Percentiles rank a stretch among this genome's conserved stretches.
These are phyloP conservation scores for Didymella glomerata DNA, from an alignment of 2,329 filamentous ascomycete genomes.

Conservation along the genomic window DNA sequence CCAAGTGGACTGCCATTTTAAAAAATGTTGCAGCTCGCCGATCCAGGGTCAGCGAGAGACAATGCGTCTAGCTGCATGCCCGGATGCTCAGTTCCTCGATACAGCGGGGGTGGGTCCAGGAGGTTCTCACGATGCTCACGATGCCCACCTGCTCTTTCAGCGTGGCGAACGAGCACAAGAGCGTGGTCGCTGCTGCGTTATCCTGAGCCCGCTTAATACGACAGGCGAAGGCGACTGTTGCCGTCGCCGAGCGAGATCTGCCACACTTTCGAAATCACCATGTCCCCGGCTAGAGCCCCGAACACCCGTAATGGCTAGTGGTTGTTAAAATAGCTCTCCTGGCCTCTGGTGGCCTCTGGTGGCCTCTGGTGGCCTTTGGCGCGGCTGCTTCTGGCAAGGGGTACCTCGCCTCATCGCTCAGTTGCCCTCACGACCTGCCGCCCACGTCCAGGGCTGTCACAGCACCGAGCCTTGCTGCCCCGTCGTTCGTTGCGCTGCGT, in stretches of 20 bases:
- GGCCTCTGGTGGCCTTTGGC: conserved; percentile 11
- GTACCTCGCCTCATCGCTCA: conserved; percentile 13
- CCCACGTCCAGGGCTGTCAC: conserved; percentile 10
- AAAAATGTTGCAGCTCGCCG: conserved; percentile 5
- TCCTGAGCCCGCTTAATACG: conserved; percentile 3
- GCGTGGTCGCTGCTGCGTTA: conserved; percentile 1
- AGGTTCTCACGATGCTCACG: not conserved
- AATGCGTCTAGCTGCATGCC: conserved; percentile 10
- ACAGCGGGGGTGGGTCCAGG: conserved; percentile 6
- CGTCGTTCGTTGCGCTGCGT: conserved; percentile 16
- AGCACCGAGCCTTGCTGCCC: conserved; percentile 17
- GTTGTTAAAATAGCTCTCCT: conserved; percentile 18
- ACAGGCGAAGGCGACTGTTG: conserved; percentile 3
- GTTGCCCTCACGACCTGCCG: conserved; percentile 24
- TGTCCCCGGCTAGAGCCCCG: conserved; percentile 14
- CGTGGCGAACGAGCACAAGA: conserved; percentile 3
- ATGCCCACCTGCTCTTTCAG: not conserved
- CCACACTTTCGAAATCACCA: conserved; percentile 15
- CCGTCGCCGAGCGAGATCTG: conserved; percentile 15
- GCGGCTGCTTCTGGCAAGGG: conserved; percentile 18
- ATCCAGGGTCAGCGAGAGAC: conserved; percentile 13
- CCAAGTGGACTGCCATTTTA: not conserved
- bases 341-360: conserved; percentile 11
- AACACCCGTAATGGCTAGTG: conserved; percentile 13
- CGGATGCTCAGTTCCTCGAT: conserved; percentile 1